A percentile compares a stretch with the other conserved stretches of the same genome.
Evolutionary conservation across 2,329 filamentous ascomycete species (phyloP).

Genomic region (Fusarium veterinarium): DNA sequence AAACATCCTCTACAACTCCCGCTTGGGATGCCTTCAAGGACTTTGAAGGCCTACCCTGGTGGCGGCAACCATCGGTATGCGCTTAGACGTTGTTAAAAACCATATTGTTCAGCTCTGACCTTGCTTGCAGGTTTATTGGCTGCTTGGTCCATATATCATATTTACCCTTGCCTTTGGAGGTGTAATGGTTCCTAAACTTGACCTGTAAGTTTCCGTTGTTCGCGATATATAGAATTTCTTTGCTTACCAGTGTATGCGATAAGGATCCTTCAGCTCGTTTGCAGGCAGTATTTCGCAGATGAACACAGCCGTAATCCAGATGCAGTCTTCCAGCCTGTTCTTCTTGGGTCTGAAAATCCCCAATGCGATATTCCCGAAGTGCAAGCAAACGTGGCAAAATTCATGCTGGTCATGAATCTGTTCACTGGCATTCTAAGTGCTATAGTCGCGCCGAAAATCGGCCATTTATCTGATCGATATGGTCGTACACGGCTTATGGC

Average conservation of each 20-base stretch:
- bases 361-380: slow-evolving; percentile 86
- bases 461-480: slow-evolving; percentile 86
- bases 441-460: slow-evolving; percentile 83
- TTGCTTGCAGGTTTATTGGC: slow-evolving; percentile 76
- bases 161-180: slow-evolving; percentile 90
- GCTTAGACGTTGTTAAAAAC: not conserved
- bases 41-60: slow-evolving; percentile 71
- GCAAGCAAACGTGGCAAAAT: slow-evolving; percentile 79
- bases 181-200: slow-evolving; percentile 85
- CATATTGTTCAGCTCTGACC: slow-evolving; percentile 37
- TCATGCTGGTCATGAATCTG: slow-evolving; percentile 80
- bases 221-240: not conserved
- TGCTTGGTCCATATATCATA: slow-evolving; percentile 82
- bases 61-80: slow-evolving; percentile 70
- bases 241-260: slow-evolving; percentile 30
- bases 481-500: slow-evolving; percentile 82
- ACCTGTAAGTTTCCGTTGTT: slow-evolving; percentile 64
- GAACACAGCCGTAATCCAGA: slow-evolving; percentile 67
- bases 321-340: slow-evolving; percentile 70
- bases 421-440: slow-evolving; percentile 82
- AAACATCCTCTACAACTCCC: slow-evolving; percentile 30
- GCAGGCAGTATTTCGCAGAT: slow-evolving; percentile 83
- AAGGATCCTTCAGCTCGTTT: slow-evolving; percentile 83
- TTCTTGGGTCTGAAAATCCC: slow-evolving; percentile 76
- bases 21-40: slow-evolving; percentile 65